Evolutionary conservation across 208 protist species (phyloP).

Genomic region (Wallacemonas sp.): DNA sequence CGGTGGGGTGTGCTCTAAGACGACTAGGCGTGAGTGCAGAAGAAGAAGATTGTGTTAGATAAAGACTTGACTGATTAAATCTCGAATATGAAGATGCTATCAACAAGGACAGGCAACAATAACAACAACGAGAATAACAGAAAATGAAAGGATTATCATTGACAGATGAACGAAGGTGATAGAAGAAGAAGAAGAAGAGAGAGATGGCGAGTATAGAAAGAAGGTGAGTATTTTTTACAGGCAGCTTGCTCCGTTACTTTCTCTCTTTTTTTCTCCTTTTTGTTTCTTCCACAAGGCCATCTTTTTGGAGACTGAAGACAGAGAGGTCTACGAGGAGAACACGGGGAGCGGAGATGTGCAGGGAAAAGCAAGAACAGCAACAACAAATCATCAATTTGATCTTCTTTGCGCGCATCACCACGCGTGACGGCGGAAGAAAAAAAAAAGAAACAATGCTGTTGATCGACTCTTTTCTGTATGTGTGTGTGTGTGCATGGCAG

Average conservation of each 20-base stretch:
- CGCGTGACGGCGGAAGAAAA: too few relatives aligned
- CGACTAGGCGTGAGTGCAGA: not conserved
- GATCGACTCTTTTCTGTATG: too few relatives aligned
- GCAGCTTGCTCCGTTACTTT: slow-evolving; percentile 12
- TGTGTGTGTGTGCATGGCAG: too few relatives aligned
- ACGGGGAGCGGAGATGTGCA: too few relatives aligned
- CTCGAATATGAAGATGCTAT: slow-evolving; percentile 7
- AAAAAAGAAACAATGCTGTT: too few relatives aligned
- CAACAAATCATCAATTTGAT: too few relatives aligned
- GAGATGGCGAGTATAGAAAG: not conserved
- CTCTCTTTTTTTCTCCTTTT: slow-evolving; percentile 5
- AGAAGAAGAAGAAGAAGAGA: not conserved
- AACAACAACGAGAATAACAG: slow-evolving; percentile 11
- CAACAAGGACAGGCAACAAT: too few relatives aligned
- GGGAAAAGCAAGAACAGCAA: too few relatives aligned
- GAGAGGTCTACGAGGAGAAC: too few relatives aligned
- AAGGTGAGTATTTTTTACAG: not conserved
- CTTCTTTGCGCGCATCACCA: too few relatives aligned
- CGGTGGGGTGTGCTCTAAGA: not conserved
- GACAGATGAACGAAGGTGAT: not conserved
- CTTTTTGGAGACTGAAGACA: not conserved
- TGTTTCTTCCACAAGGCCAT: slow-evolving; percentile 1
- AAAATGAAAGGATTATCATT: too few relatives aligned
- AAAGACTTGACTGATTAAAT: slow-evolving; percentile 18
- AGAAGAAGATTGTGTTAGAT: not conserved